Evolutionary conservation across 225 moss, liverwort and hornwort genomes (phyloP).

Genomic region (Sphagnum tenellum): DNA sequence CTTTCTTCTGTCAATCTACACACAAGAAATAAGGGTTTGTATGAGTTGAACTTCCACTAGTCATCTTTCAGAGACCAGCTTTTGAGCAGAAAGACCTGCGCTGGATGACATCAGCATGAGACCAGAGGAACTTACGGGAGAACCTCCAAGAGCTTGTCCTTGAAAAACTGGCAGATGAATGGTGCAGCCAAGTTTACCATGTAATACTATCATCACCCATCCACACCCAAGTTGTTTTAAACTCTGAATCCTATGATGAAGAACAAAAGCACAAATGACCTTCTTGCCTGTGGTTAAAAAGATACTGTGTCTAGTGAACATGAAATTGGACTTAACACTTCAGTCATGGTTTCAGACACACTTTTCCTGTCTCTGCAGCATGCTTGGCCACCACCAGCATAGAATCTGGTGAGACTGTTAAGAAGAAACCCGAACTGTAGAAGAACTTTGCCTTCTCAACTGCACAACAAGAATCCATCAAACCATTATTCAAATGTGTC

Average conservation of each 20-base stretch:
- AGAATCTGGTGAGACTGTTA: conserved; percentile 85
- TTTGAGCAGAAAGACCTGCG: neutral
- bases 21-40: no score
- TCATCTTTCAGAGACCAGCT: neutral
- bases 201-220: conserved; percentile 31
- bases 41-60: no score
- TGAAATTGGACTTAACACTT: no score
- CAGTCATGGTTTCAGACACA: conserved; percentile 2
- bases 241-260: no score
- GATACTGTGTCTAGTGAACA: no score
- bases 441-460: conserved; percentile 73
- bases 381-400: conserved; percentile 80
- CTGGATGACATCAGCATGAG: neutral
- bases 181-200: conserved; percentile 93
- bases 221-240: neutral
- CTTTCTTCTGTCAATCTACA: no score
- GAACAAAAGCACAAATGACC: no score
- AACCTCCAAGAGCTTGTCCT: conserved; percentile 49
- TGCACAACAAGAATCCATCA: conserved; percentile 12
- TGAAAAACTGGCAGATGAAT: conserved; percentile 91
- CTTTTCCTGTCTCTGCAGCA: conserved; percentile 76
- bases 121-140: conserved; percentile 40
- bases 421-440: conserved; percentile 88
- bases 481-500: no score
- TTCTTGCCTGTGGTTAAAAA: no score